A percentile compares a stretch with the other conserved stretches of the same genome.
phyloP scores from a whole-genome alignment of 108 stramenopile species.

The Fragilariopsis cylindrus region DNA sequence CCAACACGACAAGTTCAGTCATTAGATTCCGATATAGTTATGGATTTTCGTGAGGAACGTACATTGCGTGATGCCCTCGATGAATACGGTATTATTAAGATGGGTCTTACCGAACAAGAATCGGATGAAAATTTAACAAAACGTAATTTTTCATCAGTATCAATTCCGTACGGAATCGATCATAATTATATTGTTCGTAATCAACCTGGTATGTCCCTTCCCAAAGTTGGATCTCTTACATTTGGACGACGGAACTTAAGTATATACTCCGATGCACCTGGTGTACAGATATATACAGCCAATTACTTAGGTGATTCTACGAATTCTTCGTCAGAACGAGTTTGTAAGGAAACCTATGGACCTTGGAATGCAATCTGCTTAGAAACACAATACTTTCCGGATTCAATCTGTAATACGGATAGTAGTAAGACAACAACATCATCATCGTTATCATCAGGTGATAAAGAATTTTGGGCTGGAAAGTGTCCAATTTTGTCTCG shows the following conservation, averaged over 20 bases:
- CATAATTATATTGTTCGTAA: constrained; percentile 76
- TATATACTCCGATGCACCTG: constrained; percentile 72
- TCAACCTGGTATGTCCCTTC: constrained; percentile 23
- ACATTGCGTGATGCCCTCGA: constrained; percentile 50
- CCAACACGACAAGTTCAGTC: constrained; percentile 65
- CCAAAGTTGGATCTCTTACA: constrained; percentile 24
- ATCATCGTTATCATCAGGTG: not conserved
- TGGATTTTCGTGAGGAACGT: constrained; percentile 56
- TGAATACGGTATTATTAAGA: constrained; percentile 34
- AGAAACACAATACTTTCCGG: constrained; percentile 88
- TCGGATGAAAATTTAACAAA: constrained; percentile 28
- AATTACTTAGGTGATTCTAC: constrained; percentile 62
- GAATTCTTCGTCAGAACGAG: constrained; percentile 6
- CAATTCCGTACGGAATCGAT: constrained; percentile 73
- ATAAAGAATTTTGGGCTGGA: constrained; percentile 52
- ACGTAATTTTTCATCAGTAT: constrained; percentile 8
- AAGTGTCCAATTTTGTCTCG: constrained; percentile 63
- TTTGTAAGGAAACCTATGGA: constrained; percentile 58
- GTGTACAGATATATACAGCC: constrained; percentile 86
- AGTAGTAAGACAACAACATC: not conserved
- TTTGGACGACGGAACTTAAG: constrained; percentile 38
- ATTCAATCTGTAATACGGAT: constrained; percentile 41
- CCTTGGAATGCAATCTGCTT: constrained; percentile 81
- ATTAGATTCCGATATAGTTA: constrained; percentile 48
- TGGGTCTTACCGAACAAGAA: constrained; percentile 26